Base-by-base conservation (phyloP, 2,329 filamentous ascomycete species). In the Tolypocladium tundrense region DNA sequence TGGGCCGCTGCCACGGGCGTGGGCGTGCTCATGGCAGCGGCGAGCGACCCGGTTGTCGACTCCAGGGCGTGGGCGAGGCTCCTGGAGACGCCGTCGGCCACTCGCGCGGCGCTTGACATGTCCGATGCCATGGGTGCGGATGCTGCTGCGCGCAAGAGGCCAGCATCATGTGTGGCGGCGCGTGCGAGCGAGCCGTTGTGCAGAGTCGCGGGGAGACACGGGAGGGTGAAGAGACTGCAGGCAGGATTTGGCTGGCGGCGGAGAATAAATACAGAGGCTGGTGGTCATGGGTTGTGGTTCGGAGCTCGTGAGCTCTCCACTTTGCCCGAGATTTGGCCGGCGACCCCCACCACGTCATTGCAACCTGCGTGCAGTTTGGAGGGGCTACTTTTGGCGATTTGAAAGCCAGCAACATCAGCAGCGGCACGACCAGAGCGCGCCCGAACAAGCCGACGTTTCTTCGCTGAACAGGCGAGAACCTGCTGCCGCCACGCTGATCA, bases 111-210 rank as follows among this genome's bases (percentile, higher is more conserved):
- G 66, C 66, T 72, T 66, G 72, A 73, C 65, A 72, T 56, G 64
- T 73, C 72, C 67, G 72, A 73, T 68, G 72, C 72, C 74, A 75
- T 75, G 70, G 64, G 68, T 68, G 68, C 62, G 64, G 62, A 61
- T 67, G 61, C 58, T 68, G 64, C 62, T 66, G 60, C 64, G 63
- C 64, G 65, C 63, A 60, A 55, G 65, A 60, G 66, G 64, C 66
- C 67, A 71, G 72, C 73, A 75, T 75, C 61, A 67, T 75, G 71
- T 58, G 67, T 56, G 60, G 60, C 59, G 59, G 64, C 61, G 60
- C 61, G 64, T 13, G 48, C 48, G 31, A 37, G 31, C 48, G 48
- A 52, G 31, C 19, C 48, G 48, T 21, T 11, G 48, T 35, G 19
- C 48, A 52, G 48, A 35, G 48, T 52, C 31, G 35, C 19, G 37